Conservation (phyloP, 2,329 filamentous ascomycete genomes). For the Trichoderma harzianum region DNA sequence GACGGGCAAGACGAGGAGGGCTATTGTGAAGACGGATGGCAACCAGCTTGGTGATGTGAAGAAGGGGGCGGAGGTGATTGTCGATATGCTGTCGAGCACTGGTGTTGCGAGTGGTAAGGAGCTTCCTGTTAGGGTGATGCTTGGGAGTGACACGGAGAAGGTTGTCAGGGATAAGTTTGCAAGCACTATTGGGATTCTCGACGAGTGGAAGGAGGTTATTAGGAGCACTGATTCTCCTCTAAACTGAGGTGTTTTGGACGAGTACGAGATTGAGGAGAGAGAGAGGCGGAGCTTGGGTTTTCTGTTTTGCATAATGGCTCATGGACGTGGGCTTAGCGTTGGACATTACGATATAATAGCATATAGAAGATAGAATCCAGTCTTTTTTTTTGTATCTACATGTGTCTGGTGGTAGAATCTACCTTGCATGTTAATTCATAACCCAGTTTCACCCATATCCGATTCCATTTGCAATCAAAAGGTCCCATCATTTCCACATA, state of each 20-base stretch:
- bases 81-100: conserved; percentile 53
- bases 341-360: background rate
- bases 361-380: background rate
- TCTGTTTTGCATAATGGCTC: background rate
- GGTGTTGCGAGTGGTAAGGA: conserved; percentile 46
- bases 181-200: conserved; percentile 40
- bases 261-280: background rate
- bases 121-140: conserved; percentile 50
- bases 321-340: background rate
- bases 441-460: background rate
- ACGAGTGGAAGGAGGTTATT: conserved; percentile 45
- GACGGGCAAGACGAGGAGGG: conserved; percentile 27
- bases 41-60: conserved; percentile 54
- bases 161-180: conserved; percentile 43
- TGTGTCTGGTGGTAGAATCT: background rate
- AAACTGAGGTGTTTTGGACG: background rate
- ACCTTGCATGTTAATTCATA: background rate
- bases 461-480: background rate
- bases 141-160: conserved; percentile 51
- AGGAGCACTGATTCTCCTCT: conserved; percentile 26
- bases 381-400: background rate
- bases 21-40: conserved; percentile 38
- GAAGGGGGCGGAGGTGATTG: conserved; percentile 50
- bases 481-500: background rate
- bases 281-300: background rate